A percentile compares a stretch with the other conserved stretches of the same genome.
These are phyloP conservation scores for Zelopaecilomyces penicillatus DNA, from an alignment of 2,329 filamentous ascomycete genomes.

Conservation along the genomic window DNA sequence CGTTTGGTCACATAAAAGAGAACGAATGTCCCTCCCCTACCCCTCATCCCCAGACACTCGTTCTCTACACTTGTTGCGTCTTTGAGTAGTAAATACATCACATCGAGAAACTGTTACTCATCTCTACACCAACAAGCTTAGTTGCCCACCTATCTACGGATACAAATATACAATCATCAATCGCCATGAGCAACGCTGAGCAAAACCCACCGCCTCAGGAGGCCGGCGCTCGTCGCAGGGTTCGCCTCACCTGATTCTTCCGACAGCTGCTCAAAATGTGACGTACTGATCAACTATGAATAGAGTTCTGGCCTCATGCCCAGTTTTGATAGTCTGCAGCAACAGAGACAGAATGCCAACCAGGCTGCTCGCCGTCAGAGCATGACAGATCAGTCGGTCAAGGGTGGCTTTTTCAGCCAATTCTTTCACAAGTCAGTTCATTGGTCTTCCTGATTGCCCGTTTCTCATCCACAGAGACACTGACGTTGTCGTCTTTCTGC, in stretches of 20 bases:
- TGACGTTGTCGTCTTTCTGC: neutral
- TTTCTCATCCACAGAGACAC: slow-evolving; percentile 3
- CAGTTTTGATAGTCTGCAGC: slow-evolving; percentile 41
- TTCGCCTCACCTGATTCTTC: slow-evolving; percentile 7
- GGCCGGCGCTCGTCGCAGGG: slow-evolving; percentile 21
- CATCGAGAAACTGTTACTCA: neutral
- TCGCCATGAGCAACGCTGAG: slow-evolving; percentile 13
- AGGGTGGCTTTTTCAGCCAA: slow-evolving; percentile 41
- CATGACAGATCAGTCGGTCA: slow-evolving; percentile 43
- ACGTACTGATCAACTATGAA: neutral
- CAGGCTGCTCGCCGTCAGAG: slow-evolving; percentile 44
- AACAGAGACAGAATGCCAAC: slow-evolving; percentile 39
- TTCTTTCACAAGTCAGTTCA: slow-evolving; percentile 48
- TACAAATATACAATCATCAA: neutral
- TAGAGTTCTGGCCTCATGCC: slow-evolving; percentile 40
- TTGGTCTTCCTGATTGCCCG: neutral
- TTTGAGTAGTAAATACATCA: neutral
- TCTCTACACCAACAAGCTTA: neutral
- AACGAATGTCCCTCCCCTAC: neutral
- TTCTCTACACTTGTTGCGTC: neutral
- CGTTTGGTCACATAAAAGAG: slow-evolving; percentile 3
- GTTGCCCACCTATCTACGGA: neutral
- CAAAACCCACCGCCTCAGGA: slow-evolving; percentile 14
- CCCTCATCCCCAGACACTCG: neutral
- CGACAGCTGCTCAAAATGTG: neutral